Evolutionary conservation across 73 alveolate species (phyloP).

Genomic region (Tetrahymena malaccensis): DNA sequence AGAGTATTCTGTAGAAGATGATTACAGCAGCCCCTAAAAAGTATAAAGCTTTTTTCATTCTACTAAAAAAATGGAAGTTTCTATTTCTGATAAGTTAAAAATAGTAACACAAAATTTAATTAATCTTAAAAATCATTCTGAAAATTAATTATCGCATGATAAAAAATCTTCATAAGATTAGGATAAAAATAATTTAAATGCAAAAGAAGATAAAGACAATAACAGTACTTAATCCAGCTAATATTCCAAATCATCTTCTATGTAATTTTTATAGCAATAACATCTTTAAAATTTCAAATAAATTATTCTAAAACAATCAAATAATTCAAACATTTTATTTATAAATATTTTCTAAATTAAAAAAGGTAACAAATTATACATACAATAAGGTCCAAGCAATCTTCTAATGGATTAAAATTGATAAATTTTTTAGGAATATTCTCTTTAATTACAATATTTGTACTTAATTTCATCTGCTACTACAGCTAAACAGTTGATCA

Average conservation of each 20-base stretch:
- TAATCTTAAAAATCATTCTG: background rate
- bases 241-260: background rate
- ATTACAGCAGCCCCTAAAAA: background rate
- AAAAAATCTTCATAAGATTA: background rate
- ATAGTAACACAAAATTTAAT: background rate
- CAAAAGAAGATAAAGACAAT: background rate
- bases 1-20: background rate
- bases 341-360: no score
- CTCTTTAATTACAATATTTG: background rate
- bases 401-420: background rate
- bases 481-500: background rate
- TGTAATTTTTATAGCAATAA: background rate
- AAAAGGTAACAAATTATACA: background rate
- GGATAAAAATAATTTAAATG: background rate
- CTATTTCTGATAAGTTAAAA: background rate
- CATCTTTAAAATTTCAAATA: no score
- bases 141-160: background rate
- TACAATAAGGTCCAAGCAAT: background rate
- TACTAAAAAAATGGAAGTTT: background rate
- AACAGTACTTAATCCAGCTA: background rate
- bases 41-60: background rate
- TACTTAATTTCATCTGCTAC: background rate
- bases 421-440: background rate
- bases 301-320: no score
- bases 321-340: no score